phyloP scores from a whole-genome alignment of 108 stramenopile species.

The Cyclotella baltica region DNA sequence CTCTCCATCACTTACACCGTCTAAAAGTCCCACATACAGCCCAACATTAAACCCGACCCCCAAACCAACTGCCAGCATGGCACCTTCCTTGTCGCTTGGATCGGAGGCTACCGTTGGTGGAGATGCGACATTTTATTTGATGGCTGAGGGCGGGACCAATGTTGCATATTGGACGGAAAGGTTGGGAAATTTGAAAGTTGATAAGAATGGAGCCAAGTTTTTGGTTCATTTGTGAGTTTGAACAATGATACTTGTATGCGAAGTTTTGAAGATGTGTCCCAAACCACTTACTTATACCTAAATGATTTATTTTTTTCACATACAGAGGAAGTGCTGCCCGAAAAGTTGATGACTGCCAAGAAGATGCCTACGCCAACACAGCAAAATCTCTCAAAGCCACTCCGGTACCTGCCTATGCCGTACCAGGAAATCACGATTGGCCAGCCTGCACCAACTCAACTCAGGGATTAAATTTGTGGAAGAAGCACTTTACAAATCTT shows the following conservation, averaged over 20 bases:
- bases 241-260: neutral
- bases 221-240: slow-evolving; percentile 40
- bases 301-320: neutral
- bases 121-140: slow-evolving; percentile 31
- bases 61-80: neutral
- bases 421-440: slow-evolving; percentile 42
- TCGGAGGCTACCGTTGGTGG: slow-evolving; percentile 8
- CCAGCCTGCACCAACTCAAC: slow-evolving; percentile 26
- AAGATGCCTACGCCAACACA: slow-evolving; percentile 23
- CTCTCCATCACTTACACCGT: slow-evolving; percentile 1
- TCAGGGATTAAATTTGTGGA: slow-evolving; percentile 23
- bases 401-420: slow-evolving; percentile 23
- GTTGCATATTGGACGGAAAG: slow-evolving; percentile 14
- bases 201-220: slow-evolving; percentile 9
- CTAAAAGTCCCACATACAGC: neutral
- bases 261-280: neutral
- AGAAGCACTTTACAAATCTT: slow-evolving; percentile 16
- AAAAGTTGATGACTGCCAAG: slow-evolving; percentile 31
- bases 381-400: slow-evolving; percentile 22
- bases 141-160: slow-evolving; percentile 34
- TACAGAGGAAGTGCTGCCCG: slow-evolving; percentile 39
- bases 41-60: neutral
- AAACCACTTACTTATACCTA: neutral
- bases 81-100: slow-evolving; percentile 9
- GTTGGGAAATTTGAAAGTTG: slow-evolving; percentile 5